Conservation (phyloP, 2,329 filamentous ascomycete genomes). For the Cylindrodendrum hubeiense region DNA sequence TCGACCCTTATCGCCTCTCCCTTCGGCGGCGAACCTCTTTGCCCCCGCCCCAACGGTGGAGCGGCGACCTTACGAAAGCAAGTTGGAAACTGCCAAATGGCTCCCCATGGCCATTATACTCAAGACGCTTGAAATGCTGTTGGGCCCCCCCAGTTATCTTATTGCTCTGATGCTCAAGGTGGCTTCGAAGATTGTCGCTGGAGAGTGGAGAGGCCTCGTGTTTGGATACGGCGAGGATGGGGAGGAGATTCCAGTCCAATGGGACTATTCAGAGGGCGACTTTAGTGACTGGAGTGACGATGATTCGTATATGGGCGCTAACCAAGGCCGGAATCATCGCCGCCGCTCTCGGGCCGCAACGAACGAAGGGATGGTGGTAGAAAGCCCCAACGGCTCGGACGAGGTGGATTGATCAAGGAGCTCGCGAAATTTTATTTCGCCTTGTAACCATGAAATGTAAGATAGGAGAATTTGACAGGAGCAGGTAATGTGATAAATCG, state of each 20-base stretch:
- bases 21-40: slow-evolving; percentile 75
- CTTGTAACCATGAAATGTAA: slow-evolving; percentile 10
- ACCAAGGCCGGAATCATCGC: slow-evolving; percentile 26
- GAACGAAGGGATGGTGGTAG: slow-evolving; percentile 17
- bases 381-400: slow-evolving; percentile 36
- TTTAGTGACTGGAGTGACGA: slow-evolving; percentile 69
- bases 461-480: background rate
- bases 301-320: slow-evolving; percentile 50
- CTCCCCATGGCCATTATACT: slow-evolving; percentile 71
- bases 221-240: slow-evolving; percentile 66
- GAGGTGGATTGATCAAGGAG: slow-evolving; percentile 37
- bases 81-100: slow-evolving; percentile 39
- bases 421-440: background rate
- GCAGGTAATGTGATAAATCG: slow-evolving; percentile 12
- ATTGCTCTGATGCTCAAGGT: slow-evolving; percentile 85
- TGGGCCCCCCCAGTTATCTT: slow-evolving; percentile 85
- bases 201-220: slow-evolving; percentile 72
- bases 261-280: slow-evolving; percentile 72
- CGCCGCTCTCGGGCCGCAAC: slow-evolving; percentile 11
- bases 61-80: slow-evolving; percentile 39
- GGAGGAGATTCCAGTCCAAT: slow-evolving; percentile 68
- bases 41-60: slow-evolving; percentile 56
- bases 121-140: slow-evolving; percentile 81
- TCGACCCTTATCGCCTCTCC: slow-evolving; percentile 75
- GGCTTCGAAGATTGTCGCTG: slow-evolving; percentile 78